Conservation (phyloP, 805 yeast genomes). For the Schwanniomyces occidentalis region DNA sequence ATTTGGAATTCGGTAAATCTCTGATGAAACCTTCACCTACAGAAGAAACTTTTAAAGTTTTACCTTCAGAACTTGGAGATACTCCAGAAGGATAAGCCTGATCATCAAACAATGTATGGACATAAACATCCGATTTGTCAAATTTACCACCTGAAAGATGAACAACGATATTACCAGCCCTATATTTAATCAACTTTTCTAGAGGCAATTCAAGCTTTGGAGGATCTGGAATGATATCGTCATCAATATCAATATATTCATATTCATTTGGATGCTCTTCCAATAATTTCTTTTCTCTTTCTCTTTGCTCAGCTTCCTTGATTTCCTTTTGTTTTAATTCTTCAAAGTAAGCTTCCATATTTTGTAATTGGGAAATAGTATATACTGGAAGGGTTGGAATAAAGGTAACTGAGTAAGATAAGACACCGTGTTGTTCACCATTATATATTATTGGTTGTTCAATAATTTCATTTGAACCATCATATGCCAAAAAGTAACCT, state of each 20-base stretch:
- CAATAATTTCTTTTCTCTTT: constrained; percentile 49
- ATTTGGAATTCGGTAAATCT: constrained; percentile 62
- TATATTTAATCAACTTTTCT: constrained; percentile 52
- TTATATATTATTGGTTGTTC: constrained; percentile 44
- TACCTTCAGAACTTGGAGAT: constrained; percentile 49
- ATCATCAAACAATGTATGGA: constrained; percentile 69
- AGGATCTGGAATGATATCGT: constrained; percentile 31
- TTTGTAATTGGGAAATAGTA: constrained; percentile 54
- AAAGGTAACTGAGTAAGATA: constrained; percentile 60
- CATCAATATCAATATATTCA: constrained; percentile 59
- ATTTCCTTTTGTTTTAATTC: constrained; percentile 35
- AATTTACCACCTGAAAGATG: constrained; percentile 53
- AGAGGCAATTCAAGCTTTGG: constrained; percentile 48
- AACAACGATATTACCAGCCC: constrained; percentile 64
- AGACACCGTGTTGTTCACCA: constrained; percentile 44
- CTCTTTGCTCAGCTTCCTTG: constrained; percentile 45
- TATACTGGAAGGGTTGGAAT: constrained; percentile 65
- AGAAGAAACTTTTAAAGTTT: constrained; percentile 43
- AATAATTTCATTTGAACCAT: constrained; percentile 49
- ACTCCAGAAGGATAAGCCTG: constrained; percentile 57
- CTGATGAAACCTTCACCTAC: constrained; percentile 64
- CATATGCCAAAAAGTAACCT: constrained; percentile 50
- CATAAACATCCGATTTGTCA: constrained; percentile 46
- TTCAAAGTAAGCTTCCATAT: constrained; percentile 44
- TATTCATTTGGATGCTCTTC: constrained; percentile 60